phyloP scores from a whole-genome alignment of 805 yeast species.

The Osmozyma mogii region DNA sequence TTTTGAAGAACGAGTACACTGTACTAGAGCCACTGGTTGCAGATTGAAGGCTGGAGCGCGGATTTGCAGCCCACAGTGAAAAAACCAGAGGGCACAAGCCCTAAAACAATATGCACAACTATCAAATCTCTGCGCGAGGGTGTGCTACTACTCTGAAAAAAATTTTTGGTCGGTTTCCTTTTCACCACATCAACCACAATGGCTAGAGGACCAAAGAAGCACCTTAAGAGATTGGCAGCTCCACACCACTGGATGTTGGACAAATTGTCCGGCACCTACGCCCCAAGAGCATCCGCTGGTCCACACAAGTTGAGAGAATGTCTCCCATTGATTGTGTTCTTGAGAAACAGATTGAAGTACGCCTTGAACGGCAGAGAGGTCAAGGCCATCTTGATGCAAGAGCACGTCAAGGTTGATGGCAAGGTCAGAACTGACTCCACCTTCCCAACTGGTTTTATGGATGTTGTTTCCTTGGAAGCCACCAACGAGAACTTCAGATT shows the following conservation, averaged over 20 bases:
- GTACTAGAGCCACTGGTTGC: no score
- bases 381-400: conserved; percentile 27
- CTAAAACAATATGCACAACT: no score
- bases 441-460: conserved; percentile 28
- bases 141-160: no score
- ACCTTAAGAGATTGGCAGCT: conserved; percentile 30
- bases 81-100: no score
- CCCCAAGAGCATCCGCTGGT: conserved; percentile 29
- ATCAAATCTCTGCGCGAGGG: no score
- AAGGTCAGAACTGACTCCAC: conserved; percentile 28
- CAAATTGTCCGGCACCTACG: conserved; percentile 29
- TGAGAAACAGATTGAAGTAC: conserved; percentile 28
- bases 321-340: conserved; percentile 25
- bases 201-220: conserved; percentile 65
- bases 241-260: conserved; percentile 33
- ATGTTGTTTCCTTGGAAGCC: conserved; percentile 24
- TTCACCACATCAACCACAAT: no score
- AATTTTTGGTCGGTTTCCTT: no score
- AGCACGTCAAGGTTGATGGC: conserved; percentile 27
- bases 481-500: conserved; percentile 25
- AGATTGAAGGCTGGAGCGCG: not conserved
- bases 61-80: not conserved
- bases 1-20: no score
- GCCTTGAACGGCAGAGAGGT: conserved; percentile 29
- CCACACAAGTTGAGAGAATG: conserved; percentile 30